Evolutionary conservation across 257 asterid genomes (phyloP), one percentile per base, ranked within the genome.

Genomic region (Paraleonurus japonicus): DNA sequence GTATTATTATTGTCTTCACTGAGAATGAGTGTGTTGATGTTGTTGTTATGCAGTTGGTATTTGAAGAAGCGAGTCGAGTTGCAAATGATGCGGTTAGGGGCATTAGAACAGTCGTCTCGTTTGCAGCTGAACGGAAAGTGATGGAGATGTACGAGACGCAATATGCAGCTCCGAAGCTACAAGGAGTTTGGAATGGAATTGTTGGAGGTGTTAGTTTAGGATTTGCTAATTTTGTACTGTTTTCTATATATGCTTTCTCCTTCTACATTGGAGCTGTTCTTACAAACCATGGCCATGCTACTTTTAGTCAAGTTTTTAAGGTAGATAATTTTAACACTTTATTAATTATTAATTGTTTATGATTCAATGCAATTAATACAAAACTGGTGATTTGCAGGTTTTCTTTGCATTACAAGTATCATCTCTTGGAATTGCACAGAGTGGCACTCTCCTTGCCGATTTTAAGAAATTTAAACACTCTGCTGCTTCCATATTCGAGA

Each of bases 321-420:
- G 81, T 78, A 72, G 39, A n/a, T n/a, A n/a, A n/a, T n/a, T 11
- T 28, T 12, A 1, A 11, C 4, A 2, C 3, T 7, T 5, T 13
- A 22, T 48, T 39, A 32, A 22, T 48, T 39, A 32, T 32, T 9
- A 3, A 5, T 35, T 19, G 16, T 20, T 53, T 22, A 20, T 13
- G 5, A 7, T 47, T 17, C 54, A 63, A 57, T 28, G 32, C 51
- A 45, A 4, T 41, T 7, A 35, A 59, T 23, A 57, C 5, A 28
- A 43, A 70, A 37, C 15, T 12, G 24, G 35, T n/a, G n/a, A 28
- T 13, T 24, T 61, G 76, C 53, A 81, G 85, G 82, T 81, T 27
- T 78, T 81, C 80, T 81, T 81, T 61, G 85, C 85, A 17, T 51
- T 81, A 26, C 81, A 80, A 63, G 71, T 81, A 53, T 79, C 85